Conservation (phyloP, 2,329 filamentous ascomycete genomes). For the Penicillium frequentans region DNA sequence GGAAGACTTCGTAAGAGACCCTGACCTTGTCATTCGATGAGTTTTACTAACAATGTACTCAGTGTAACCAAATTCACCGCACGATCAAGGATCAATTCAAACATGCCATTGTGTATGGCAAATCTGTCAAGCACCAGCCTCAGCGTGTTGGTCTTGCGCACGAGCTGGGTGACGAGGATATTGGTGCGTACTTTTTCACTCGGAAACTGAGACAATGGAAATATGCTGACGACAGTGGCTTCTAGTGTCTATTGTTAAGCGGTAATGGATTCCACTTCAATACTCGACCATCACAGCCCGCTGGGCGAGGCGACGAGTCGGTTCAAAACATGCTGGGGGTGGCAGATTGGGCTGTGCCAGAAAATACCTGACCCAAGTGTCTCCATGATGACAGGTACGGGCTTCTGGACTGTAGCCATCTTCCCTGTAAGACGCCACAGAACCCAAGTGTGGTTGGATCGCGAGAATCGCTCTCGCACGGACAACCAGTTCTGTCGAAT, state of each 20-base stretch:
- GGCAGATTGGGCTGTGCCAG: constrained; percentile 17
- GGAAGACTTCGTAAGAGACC: constrained; percentile 85
- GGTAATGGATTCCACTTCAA: constrained; percentile 46
- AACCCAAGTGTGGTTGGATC: constrained; percentile 17
- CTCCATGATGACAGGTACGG: constrained; percentile 25
- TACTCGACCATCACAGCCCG: constrained; percentile 26
- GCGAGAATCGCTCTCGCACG: constrained; percentile 19
- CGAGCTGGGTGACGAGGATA: constrained; percentile 94
- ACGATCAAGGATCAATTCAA: constrained; percentile 96
- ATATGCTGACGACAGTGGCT: constrained; percentile 24
- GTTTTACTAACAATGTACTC: constrained; percentile 31
- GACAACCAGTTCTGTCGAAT: constrained; percentile 17
- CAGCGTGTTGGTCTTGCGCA: constrained; percentile 90
- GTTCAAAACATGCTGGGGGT: constrained; percentile 25
- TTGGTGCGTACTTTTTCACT: constrained; percentile 62
- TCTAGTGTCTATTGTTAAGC: constrained; percentile 68
- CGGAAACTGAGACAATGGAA: background rate
- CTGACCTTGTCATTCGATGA: background rate
- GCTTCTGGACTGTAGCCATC: constrained; percentile 26
- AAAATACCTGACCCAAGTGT: constrained; percentile 12
- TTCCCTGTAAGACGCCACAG: constrained; percentile 27
- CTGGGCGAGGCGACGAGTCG: constrained; percentile 26
- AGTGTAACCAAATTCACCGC: constrained; percentile 98
- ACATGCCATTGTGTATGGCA: constrained; percentile 91
- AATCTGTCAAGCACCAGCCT: constrained; percentile 97